Evolutionary conservation across 202 grass and related monocot species (phyloP).

Genomic region (Schoenoplectus tabernaemontani): DNA sequence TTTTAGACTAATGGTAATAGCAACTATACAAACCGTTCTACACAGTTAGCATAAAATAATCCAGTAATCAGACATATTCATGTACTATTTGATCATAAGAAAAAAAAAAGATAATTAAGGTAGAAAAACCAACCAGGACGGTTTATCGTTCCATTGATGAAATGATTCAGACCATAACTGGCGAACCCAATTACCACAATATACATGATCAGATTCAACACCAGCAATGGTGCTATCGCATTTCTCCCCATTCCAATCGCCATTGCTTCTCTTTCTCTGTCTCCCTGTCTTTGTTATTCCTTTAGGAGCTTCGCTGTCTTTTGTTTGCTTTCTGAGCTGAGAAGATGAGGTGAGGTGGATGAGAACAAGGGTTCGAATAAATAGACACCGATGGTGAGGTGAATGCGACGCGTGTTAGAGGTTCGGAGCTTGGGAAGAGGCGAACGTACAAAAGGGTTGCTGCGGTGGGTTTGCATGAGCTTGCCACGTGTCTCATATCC

Average conservation of each 20-base stretch:
- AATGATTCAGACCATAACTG: slow-evolving; percentile 73
- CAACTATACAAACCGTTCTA: neutral
- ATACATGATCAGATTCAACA: slow-evolving; percentile 75
- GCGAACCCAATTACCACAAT: slow-evolving; percentile 56
- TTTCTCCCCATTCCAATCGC: slow-evolving; percentile 30
- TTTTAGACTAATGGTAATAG: neutral
- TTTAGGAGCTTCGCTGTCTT: neutral
- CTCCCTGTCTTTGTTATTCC: neutral
- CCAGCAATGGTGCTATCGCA: slow-evolving; percentile 54
- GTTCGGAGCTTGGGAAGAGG: neutral
- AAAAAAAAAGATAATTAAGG: neutral
- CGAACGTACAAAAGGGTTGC: neutral
- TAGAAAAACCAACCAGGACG: slow-evolving; percentile 23
- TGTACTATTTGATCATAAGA: neutral
- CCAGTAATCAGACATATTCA: neutral
- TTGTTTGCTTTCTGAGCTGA: neutral
- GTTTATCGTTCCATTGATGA: slow-evolving; percentile 56
- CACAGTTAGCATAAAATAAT: neutral
- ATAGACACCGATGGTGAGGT: neutral
- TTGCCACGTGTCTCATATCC: slow-evolving; percentile 8
- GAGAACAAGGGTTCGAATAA: slow-evolving; percentile 8
- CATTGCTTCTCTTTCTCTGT: slow-evolving; percentile 2
- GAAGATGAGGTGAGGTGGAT: neutral
- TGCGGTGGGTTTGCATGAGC: neutral
- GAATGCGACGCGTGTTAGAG: slow-evolving; percentile 3